Evolutionary conservation across 768 basidiomycete species (phyloP).

Genomic region (Boletus vermiculosoides): DNA sequence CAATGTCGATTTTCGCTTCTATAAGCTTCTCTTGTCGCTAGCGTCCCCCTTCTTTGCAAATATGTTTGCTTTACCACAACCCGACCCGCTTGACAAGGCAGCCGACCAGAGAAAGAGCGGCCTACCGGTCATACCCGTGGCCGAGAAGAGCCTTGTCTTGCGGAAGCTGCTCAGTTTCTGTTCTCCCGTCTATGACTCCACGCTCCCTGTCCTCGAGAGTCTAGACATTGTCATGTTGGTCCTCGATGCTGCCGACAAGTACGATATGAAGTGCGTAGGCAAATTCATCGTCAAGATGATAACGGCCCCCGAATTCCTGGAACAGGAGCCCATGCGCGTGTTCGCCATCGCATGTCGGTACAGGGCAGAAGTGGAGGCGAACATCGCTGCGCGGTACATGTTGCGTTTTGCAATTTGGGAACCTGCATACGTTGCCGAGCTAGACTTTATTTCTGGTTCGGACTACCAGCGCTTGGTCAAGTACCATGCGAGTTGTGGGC

Average conservation of each 20-base stretch:
- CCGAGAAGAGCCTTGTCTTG: slow-evolving; percentile 45
- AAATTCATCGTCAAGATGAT: slow-evolving; percentile 34
- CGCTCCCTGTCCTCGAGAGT: slow-evolving; percentile 34
- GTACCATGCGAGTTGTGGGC: slow-evolving; percentile 35
- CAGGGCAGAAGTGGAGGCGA: slow-evolving; percentile 34
- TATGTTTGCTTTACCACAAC: slow-evolving; percentile 53
- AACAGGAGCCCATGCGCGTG: slow-evolving; percentile 37
- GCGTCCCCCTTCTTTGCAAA: slow-evolving; percentile 58
- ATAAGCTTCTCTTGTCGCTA: slow-evolving; percentile 52
- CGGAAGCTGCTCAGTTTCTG: slow-evolving; percentile 45
- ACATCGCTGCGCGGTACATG: slow-evolving; percentile 38
- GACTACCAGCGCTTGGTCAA: slow-evolving; percentile 38
- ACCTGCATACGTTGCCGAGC: slow-evolving; percentile 33
- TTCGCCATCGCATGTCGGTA: slow-evolving; percentile 40
- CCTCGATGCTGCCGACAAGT: slow-evolving; percentile 48
- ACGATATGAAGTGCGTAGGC: slow-evolving; percentile 48
- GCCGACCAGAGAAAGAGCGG: slow-evolving; percentile 34
- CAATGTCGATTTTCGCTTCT: slow-evolving; percentile 48
- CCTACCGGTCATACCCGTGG: slow-evolving; percentile 45
- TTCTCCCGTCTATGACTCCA: slow-evolving; percentile 44
- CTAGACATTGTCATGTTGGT: slow-evolving; percentile 43
- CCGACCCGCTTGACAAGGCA: slow-evolving; percentile 28
- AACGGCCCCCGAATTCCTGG: slow-evolving; percentile 31
- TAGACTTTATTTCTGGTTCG: slow-evolving; percentile 38
- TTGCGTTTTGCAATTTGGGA: slow-evolving; percentile 36